A percentile compares a stretch with the other conserved stretches of the same genome.
Evolutionary conservation across 495 filamentous ascomycete species (phyloP).

Genomic region (Evernia prunastri): DNA sequence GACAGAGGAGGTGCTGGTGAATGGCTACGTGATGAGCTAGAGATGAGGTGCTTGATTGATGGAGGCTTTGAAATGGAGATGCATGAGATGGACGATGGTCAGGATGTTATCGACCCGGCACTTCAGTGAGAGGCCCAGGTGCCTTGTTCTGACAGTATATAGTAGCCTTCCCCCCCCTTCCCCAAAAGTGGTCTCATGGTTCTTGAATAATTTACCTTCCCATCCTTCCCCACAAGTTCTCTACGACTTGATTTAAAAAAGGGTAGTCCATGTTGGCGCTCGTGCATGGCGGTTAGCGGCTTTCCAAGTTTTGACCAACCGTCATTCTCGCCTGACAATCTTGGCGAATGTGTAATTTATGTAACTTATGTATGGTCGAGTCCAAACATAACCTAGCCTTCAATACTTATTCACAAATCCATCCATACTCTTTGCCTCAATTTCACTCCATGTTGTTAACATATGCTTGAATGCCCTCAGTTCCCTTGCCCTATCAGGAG

Average conservation of each 20-base stretch:
- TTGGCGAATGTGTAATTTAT: no score
- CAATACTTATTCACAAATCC: background rate
- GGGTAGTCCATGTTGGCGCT: background rate
- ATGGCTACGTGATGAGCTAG: constrained; percentile 23
- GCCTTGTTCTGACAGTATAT: no score
- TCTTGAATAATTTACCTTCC: background rate
- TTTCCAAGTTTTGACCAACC: background rate
- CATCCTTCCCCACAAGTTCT: no score
- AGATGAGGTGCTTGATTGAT: constrained; percentile 21
- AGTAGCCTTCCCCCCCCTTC: no score
- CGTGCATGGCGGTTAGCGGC: background rate
- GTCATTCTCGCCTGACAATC: background rate
- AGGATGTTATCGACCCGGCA: constrained; percentile 21
- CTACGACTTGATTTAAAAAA: no score
- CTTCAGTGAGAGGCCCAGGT: constrained; percentile 9
- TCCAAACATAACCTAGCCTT: background rate
- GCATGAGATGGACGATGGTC: background rate
- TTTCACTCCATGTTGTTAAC: background rate
- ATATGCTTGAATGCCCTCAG: background rate
- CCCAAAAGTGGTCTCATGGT: background rate
- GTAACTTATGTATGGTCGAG: no score
- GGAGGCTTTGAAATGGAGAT: constrained; percentile 13
- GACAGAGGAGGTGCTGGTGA: background rate
- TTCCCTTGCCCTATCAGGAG: background rate
- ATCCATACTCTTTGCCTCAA: no score